Base-by-base conservation (phyloP, 2,329 filamentous ascomycete species). In the Fusarium globosum region DNA sequence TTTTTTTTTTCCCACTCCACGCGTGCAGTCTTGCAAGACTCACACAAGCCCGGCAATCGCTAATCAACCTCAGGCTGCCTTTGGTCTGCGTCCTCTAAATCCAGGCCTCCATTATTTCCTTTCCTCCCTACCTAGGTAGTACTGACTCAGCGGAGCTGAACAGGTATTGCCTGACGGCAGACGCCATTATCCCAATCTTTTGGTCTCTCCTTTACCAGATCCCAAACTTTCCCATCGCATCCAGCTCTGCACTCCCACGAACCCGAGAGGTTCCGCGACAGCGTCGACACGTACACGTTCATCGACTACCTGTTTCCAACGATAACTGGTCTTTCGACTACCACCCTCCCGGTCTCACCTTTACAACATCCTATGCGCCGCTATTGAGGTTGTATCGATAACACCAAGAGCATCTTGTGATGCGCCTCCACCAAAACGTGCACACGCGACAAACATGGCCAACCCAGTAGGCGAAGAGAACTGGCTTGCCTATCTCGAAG, bases 401-500 rank as follows among this genome's bases (percentile, higher is more conserved):
- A 28, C 52, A 57, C 53, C 28, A 43, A 30, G 46, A 68, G 49
- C 58, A 51, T 53, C 46, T 63, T 79, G 76, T 76, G 68, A 80
- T 80, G 78, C 76, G 69, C 73, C 43, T 53, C 64, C 61, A 51
- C 61, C 23, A 51, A 58, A 63, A 69, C 61, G 65, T 65, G 45
- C 69, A 61, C 66, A 59, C 67, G 68, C 72, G 49, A 77, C 68
- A 55, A 84, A 71, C 67, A 88, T 88, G 86, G 84, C 83, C 77
- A 85, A 81, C 61, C 91, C 92, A 51, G 86, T 94, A 74, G 93
- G 93, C 77, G 93, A 96, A 84, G 90, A 93, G 66, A 88, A 88
- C 80, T 96, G 93, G 93, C 82, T 93, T 75, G 92, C 93, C 76
- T 93, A 93, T 82, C 88, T 96, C 73, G 90, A 93, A 70, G 93